Evolutionary conservation across 768 basidiomycete genomes (phyloP), one percentile per base, ranked within the genome.

Genomic region (Mrakia blollopis): DNA sequence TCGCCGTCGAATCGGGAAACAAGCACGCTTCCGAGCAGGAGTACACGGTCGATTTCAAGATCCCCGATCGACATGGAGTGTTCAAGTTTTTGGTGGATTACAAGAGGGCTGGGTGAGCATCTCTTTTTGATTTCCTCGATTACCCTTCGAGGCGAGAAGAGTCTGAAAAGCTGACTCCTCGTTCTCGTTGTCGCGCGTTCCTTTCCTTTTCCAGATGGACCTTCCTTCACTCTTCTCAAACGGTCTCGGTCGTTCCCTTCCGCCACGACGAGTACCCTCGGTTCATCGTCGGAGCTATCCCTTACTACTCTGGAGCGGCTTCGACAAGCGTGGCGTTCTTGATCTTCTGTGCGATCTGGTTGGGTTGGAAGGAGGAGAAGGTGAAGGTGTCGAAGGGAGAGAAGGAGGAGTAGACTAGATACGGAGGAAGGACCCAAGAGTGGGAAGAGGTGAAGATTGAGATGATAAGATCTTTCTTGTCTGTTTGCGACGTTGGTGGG

Each of bases 71-170:
- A 73, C 97, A 99, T 82, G 97, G 97, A 32, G 97, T 99, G 23
- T 99, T 96, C 88, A 98, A 98, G 82, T 95, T 98, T 82, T 87
- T 93, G n/a, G 84, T 97, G 62, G 88, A 95, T 83, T 89, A 93
- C 85, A 92, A 92, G 82, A 90, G 97, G 79, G 90, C 90, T 83
- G 95, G 95, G 90, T 93, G 79, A 82, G 90, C 82, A 28, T n/a
- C 30, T 21, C 63, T 25, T 28, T 14, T 21, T 21, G 11, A 50
- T 21, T 14, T 14, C 47, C 2, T 41, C 39, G 39, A 5, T 6
- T 41, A 18, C 7, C 7, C 13, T 50, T 50, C 44, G 14, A 47
- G 47, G 21, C 35, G 25, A 14, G 9, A 32, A 23, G 39, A 37
- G 21, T 78, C 23, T 2, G 47, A 50, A n/a, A 21, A 14, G 28